Base-by-base conservation (phyloP, 1,284 basidiomycete genomes). In the Sanguinoderma infundibulare region DNA sequence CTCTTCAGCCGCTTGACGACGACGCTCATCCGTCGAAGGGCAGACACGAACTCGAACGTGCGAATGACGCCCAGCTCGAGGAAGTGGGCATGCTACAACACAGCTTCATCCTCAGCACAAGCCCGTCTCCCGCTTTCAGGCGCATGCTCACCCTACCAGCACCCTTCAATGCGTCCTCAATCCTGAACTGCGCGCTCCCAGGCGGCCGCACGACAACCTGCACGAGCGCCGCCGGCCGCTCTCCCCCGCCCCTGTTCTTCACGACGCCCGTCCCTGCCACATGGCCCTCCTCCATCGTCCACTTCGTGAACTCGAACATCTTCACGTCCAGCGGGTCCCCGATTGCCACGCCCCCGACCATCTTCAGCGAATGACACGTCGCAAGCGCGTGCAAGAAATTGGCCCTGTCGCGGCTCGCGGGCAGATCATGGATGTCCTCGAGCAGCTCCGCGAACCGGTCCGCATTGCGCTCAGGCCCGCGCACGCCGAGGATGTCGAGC, bases 291-390 rank as follows among this genome's bases (percentile, higher is more conserved):
- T 99, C 98, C 49, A 99, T 79, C 3, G 90, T 94, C 98, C 98
- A 99, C 61, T 87, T 87, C 2, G 98, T 98, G 73, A 97, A 99
- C 68, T 92, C 91, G 73, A 99, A 99, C 95, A 97, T 97, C 77
- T 96, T 98, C 67, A 94, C 89, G 73, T 99, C 98, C 47, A 99
- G 78, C 3, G 98, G 98, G 77, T 99, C 98, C 1, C 98, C 98
- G 53, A 99, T 91, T 17, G 92, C 79, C 70, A 95, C 87, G 3
- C 91, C 94, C 65, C 96, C 90, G 24, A 99, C 90, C 73, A 93
- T 89, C 75, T 98, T 98, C 60, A 99, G 82, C 12, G 94, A 95
- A 76, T 99, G 98, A 72, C 98, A 99, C 0, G 98, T 98, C 9
- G 98, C 91, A 46, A 99, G 81, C 4, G 96, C 98, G 75, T 99